Evolutionary conservation across 2,329 filamentous ascomycete species (phyloP), one percentile per base, ranked within the genome.

Genomic region (Sporothrix luriei): DNA sequence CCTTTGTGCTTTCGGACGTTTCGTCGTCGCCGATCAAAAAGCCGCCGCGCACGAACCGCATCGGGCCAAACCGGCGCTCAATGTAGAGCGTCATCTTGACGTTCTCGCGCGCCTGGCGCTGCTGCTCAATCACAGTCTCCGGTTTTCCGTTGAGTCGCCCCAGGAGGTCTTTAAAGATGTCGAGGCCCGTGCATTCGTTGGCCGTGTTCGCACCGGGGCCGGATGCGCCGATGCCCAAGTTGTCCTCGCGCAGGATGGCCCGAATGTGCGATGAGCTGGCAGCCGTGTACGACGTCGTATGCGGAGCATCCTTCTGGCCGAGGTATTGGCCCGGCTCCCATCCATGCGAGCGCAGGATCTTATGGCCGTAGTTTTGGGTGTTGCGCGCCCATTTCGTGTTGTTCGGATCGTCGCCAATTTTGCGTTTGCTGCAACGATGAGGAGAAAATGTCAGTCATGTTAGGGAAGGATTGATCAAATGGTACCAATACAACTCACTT

Each of bases 381-480:
- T 94, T 90, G 76, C 90, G 89, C 69, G 90, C 89, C 95, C 95
- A 99, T 84, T 87, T 88, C 62, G 92, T 97, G 80, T 98, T 99
- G 82, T 98, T 97, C 9, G 95, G 95, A 80, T 99, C 95, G 78
- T 91, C 86, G 74, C 90, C 91, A 77, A 98, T 89, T 81, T 94
- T 97, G 62, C 84, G 84, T 74, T 77, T 79, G 72, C 78, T 29
- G 43, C 9, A 52, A 14, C 21, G 38, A 55, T n/a, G n/a, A 16
- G 24, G 14, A 26, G 21, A 24, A 40, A 26, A 33, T 13, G 16
- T 49, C 55, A 57, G 43, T 14, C 29, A 4, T 59, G 51, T 26
- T 4, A 49, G 26, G 33, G 4, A 43, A 29, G 6, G 52, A 2
- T 3, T 10, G 11, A 6, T 29, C 40, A 4, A 38, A 46, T 5